Percentiles rank a stretch among this genome's conserved stretches.
Conservation (phyloP, 2,329 filamentous ascomycete genomes). For the Hymenoscyphus albidus region DNA sequence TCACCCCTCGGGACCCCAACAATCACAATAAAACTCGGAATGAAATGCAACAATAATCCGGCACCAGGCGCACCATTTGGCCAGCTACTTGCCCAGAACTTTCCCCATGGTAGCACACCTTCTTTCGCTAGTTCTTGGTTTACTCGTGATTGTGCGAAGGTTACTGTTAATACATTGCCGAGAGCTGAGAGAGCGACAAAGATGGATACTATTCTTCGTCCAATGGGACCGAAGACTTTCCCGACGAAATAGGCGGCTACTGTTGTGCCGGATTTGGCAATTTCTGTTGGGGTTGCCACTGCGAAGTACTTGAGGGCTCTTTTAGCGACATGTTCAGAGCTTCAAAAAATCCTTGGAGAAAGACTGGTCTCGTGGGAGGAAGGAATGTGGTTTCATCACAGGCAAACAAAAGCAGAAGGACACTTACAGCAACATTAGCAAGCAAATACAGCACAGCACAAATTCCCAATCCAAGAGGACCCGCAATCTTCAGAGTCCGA, state of each 20-base stretch:
- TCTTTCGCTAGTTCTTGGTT: conserved; percentile 46
- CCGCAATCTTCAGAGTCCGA: conserved; percentile 53
- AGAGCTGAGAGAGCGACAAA: conserved; percentile 46
- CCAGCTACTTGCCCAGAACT: conserved; percentile 33
- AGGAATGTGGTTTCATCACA: neutral
- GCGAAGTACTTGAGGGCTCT: conserved; percentile 45
- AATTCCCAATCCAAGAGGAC: conserved; percentile 48
- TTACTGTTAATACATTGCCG: conserved; percentile 46
- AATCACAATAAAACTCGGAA: conserved; percentile 55
- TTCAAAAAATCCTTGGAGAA: neutral
- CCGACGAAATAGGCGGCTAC: conserved; percentile 52
- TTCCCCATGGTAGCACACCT: conserved; percentile 43
- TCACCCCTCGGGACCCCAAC: conserved; percentile 44
- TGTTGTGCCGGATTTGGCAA: conserved; percentile 48
- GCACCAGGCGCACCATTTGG: conserved; percentile 24
- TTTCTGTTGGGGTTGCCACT: conserved; percentile 51
- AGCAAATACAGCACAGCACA: conserved; percentile 53
- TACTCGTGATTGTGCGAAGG: conserved; percentile 45
- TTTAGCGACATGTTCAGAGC: neutral
- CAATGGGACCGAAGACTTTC: conserved; percentile 46
- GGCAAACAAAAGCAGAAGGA: neutral
- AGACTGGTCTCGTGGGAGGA: neutral
- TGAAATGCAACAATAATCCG: conserved; percentile 51
- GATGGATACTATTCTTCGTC: conserved; percentile 42
- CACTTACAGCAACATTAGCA: conserved; percentile 46